Base-by-base conservation (phyloP, 257 asterid species). In the Jacaranda copaia region DNA sequence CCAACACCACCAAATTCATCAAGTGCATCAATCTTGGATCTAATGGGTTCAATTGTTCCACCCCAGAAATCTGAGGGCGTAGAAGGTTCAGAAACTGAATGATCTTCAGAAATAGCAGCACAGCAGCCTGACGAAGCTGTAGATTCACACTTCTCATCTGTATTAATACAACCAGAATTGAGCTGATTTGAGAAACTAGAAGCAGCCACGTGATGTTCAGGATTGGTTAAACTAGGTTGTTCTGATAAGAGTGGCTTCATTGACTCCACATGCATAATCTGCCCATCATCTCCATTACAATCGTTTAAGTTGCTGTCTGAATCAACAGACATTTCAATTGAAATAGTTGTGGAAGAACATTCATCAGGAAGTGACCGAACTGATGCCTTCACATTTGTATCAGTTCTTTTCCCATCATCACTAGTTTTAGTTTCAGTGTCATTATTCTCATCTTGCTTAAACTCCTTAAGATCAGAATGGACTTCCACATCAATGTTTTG, bases 31-130 rank as follows among this genome's bases (percentile, higher is more conserved):
- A 66, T 79, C 85, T 85, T 81, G 73, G 85, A 79, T 80, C 83
- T 84, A 69, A 76, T 63, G 75, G 55, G 72, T 65, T 82, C 87
- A 76, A 83, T 75, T 68, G 85, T 56, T 76, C 90, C 96, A 62
- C 81, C 90, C 95, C 97, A 92, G 68, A 90, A 92, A 68, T 79
- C 91, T 3, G 91, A 84, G 80, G 88, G 82, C 77, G 89, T 80
- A 66, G 95, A 86, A 43, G 93, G 85, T 69, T 80, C 91, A 56
- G 88, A 81, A 60, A 81, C 73, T 59, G 83, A 85, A 75, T 86
- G 76, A 60, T 83, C 89, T 60, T 79, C 73, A 66, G 88, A 83
- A 58, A 73, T 83, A 32, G 80, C 72, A 68, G 51, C 74, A 87
- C 74, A 64, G 39, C 75, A 73, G 78, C 73, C 74, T 39, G 84